Evolutionary conservation across 441 rosid species (phyloP).

Genomic region (Corymbia citriodora): DNA sequence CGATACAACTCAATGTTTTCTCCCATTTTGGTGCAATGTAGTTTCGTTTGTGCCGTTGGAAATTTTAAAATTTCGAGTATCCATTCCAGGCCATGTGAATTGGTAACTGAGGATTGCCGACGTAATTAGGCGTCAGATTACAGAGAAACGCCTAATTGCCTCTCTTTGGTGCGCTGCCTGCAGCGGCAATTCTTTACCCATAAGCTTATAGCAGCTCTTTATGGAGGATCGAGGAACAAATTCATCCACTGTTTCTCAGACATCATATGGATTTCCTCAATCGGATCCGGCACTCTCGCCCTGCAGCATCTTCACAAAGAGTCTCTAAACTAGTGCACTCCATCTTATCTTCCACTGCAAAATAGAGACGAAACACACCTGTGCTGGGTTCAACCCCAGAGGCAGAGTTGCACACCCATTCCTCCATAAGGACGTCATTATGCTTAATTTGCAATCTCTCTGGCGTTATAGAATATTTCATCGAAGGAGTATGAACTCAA

Average conservation of each 20-base stretch:
- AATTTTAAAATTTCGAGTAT: not conserved
- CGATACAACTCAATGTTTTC: not conserved
- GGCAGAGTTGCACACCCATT: not conserved
- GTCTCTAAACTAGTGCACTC: not conserved
- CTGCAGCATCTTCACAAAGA: not conserved
- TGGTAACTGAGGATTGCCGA: not conserved
- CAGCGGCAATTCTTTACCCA: not conserved
- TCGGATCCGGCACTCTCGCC: not conserved
- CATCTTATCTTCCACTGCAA: not conserved
- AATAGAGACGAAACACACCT: not conserved
- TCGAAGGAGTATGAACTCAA: not conserved
- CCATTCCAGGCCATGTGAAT: not conserved
- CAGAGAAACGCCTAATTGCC: not conserved
- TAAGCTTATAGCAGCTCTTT: not conserved
- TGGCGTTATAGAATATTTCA: not conserved
- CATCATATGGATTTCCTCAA: not conserved
- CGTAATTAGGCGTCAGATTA: not conserved
- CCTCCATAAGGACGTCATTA: not conserved
- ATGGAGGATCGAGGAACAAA: rapidly evolving
- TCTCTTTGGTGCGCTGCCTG: not conserved
- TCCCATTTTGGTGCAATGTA: not conserved
- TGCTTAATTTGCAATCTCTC: not conserved
- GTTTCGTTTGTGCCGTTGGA: not conserved
- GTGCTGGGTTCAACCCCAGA: not conserved
- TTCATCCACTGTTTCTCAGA: not conserved